phyloP scores from a whole-genome alignment of 352 stramenopile genomes.

The Phytophthora palmivora region DNA sequence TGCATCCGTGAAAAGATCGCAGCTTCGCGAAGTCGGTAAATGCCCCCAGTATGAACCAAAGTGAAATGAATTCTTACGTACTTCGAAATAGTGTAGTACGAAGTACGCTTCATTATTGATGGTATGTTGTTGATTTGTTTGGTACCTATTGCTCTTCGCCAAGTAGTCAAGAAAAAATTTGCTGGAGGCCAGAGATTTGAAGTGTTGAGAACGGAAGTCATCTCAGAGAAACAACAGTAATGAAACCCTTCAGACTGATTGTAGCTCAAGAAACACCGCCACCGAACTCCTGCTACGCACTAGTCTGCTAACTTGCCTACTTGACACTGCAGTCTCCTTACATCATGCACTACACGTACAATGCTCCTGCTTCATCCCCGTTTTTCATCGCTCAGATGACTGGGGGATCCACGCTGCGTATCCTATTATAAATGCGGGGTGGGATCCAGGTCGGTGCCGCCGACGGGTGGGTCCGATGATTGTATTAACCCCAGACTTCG shows the following conservation, averaged over 20 bases:
- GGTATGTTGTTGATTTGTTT: no score
- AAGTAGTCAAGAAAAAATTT: no score
- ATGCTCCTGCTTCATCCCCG: slow-evolving; percentile 14
- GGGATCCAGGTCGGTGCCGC: slow-evolving; percentile 24
- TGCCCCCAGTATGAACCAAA: no score
- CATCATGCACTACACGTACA: slow-evolving; percentile 25
- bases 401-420: slow-evolving; percentile 14
- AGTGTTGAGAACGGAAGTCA: no score
- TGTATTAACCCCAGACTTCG: slow-evolving; percentile 54
- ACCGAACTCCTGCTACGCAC: slow-evolving; percentile 26
- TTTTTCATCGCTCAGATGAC: slow-evolving; percentile 8
- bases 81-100: no score
- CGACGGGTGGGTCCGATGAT: slow-evolving; percentile 21
- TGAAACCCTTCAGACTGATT: slow-evolving; percentile 4
- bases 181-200: no score
- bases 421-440: slow-evolving; percentile 42
- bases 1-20: slow-evolving; percentile 82
- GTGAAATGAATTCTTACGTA: no score
- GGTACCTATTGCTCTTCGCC: no score
- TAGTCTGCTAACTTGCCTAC: slow-evolving; percentile 19
- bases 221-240: slow-evolving; percentile 3
- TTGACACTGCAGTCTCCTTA: slow-evolving; percentile 10
- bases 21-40: slow-evolving; percentile 23
- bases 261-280: slow-evolving; percentile 7
- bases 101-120: no score